Evolutionary conservation across 2,329 filamentous ascomycete genomes (phyloP), one percentile per base, ranked within the genome.

Genomic region (Aspergillus ochraceoroseus): DNA sequence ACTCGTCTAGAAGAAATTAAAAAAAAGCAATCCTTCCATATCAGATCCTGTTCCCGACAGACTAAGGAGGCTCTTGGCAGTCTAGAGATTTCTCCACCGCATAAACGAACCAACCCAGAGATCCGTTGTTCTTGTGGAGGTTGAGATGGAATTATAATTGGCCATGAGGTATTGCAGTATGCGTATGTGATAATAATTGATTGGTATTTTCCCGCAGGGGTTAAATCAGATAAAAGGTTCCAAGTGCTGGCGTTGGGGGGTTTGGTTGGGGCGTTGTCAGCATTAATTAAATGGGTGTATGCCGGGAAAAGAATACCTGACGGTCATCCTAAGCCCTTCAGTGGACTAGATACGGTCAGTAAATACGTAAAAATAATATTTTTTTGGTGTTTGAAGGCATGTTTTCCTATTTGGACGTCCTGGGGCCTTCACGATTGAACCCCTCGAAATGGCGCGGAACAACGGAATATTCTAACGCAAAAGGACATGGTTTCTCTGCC

Each of bases 221-320:
- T 30, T 25, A 15, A 32, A 43, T 38, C 30, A 38, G 41, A 43
- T 38, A 38, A 43, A 11, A 17, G 26, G n/a, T 20, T 29, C 28
- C 15, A 9, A 31, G 12, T 20, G 18, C 13, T 28, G 7, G 18
- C 14, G 27, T n/a, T n/a, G n/a, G n/a, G n/a, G n/a, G n/a, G n/a
- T n/a, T n/a, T n/a, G n/a, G n/a, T n/a, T n/a, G n/a, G n/a, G n/a
- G n/a, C n/a, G n/a, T n/a, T n/a, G n/a, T n/a, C n/a, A n/a, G n/a
- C n/a, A n/a, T n/a, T n/a, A n/a, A n/a, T n/a, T n/a, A n/a, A n/a
- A n/a, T n/a, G n/a, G n/a, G n/a, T n/a, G n/a, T n/a, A n/a, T n/a
- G n/a, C n/a, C n/a, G n/a, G n/a, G n/a, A n/a, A n/a, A n/a, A n/a
- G n/a, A n/a, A n/a, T n/a, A n/a, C n/a, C n/a, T n/a, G n/a, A n/a